Base-by-base conservation (phyloP, 2,329 filamentous ascomycete genomes). In the Exophiala xenobiotica region DNA sequence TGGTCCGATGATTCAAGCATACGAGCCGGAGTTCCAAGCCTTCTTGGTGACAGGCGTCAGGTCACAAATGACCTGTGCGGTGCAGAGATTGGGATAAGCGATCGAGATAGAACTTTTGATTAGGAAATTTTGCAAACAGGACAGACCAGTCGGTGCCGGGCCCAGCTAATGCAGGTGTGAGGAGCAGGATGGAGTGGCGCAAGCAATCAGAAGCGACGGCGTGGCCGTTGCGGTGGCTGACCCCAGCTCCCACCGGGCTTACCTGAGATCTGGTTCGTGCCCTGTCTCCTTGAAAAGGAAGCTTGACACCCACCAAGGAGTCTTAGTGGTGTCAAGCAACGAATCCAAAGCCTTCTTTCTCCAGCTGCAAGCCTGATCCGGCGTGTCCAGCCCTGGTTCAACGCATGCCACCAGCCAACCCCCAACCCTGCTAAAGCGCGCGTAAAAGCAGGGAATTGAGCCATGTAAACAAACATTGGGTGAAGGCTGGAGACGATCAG, bases 201-300 rank as follows among this genome's bases (percentile, higher is more conserved):
- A 44, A 27, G 39, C 48, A 55, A 55, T 55, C 45, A 55, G 43
- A 48, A 27, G 48, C 39, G 53, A 49, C 48, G 16, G 39, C 39
- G 19, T 35, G 38, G 33, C 40, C 20, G 47, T 41, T 47, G 39
- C 38, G 41, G 49, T 49, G 53, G 48, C 48, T 49, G 45, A 55
- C 49, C 49, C 52, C 53, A 45, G 33, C 33, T 45, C 20, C 48
- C 35, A 37, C 29, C 29, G 14, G 18, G 44, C 23, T 6, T 16
- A 24, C 45, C 26, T 46, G 39, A n/a, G 40, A 43, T 51, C 12
- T 54, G 47, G 47, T 54, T 54, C 39, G 47, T 51, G 52, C 53
- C 53, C 53, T 55, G 47, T 27, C 38, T 31, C 31, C 23, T 24
- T 44, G 18, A 48, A 11, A 27, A 22, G 19, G 46, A 46, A 54